Evolutionary conservation across 2,329 filamentous ascomycete species (phyloP).

Genomic region (Talaromyces marneffei): DNA sequence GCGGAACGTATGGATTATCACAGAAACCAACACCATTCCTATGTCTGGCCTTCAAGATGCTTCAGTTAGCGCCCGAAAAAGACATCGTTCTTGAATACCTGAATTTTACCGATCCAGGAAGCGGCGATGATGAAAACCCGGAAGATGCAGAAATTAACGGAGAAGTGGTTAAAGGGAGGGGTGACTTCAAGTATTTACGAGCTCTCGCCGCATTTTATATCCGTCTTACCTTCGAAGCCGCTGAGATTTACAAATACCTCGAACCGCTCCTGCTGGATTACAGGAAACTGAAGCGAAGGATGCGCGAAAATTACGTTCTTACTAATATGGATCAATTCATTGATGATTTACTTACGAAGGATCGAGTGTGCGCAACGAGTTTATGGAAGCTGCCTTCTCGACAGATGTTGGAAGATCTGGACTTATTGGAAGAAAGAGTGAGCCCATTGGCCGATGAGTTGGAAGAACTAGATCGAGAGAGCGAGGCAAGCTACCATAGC

Average conservation of each 20-base stretch:
- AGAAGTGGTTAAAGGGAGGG: conserved; percentile 30
- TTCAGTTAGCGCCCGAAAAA: conserved; percentile 77
- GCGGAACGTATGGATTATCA: conserved; percentile 75
- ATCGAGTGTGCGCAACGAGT: conserved; percentile 84
- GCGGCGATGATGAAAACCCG: conserved; percentile 25
- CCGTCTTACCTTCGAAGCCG: conserved; percentile 75
- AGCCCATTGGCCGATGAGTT: conserved; percentile 70
- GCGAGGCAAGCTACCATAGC: conserved; percentile 16
- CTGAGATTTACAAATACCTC: conserved; percentile 70
- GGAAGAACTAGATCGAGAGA: conserved; percentile 39
- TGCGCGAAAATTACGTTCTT: conserved; percentile 66
- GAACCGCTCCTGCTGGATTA: conserved; percentile 79
- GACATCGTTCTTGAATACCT: conserved; percentile 77
- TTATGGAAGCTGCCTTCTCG: conserved; percentile 85
- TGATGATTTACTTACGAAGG: conserved; percentile 82
- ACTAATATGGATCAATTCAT: conserved; percentile 89
- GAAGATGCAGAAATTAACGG: conserved; percentile 19
- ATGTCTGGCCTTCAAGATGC: conserved; percentile 88
- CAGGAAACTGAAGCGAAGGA: conserved; percentile 74
- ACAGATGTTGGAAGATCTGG: conserved; percentile 79
- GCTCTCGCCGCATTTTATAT: conserved; percentile 90
- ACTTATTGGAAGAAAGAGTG: conserved; percentile 75
- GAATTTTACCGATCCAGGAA: conserved; percentile 68
- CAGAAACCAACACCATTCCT: conserved; percentile 88
- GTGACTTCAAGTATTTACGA: conserved; percentile 68